A percentile compares a stretch with the other conserved stretches of the same genome.
These are phyloP conservation scores for Phytophthora colocasiae DNA, from an alignment of 352 stramenopile genomes.

Conservation along the genomic window DNA sequence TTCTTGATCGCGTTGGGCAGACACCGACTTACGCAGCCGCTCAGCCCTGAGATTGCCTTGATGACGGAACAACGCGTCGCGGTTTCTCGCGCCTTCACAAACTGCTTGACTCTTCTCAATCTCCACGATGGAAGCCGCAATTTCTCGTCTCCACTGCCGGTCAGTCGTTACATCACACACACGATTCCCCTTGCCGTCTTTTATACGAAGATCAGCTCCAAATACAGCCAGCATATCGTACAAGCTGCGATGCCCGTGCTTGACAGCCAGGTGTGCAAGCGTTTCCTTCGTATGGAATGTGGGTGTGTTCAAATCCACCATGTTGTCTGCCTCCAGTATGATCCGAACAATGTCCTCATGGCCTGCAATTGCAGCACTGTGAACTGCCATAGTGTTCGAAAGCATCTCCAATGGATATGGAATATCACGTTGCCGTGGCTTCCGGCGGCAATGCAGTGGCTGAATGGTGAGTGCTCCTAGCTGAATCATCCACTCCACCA, in stretches of 20 bases:
- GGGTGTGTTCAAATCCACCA: constrained; percentile 34
- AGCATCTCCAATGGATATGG: not conserved
- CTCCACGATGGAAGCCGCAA: constrained; percentile 16
- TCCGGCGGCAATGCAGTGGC: constrained; percentile 15
- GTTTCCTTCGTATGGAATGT: constrained; percentile 43
- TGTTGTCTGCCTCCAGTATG: constrained; percentile 35
- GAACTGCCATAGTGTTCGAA: constrained; percentile 29
- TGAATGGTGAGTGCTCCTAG: constrained; percentile 32
- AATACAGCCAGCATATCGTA: constrained; percentile 19
- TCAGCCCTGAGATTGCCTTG: constrained; percentile 17
- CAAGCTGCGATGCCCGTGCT: constrained; percentile 18
- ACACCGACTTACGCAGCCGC: constrained; percentile 7
- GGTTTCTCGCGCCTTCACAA: constrained; percentile 10
- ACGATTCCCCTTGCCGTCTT: constrained; percentile 5
- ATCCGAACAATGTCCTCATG: constrained; percentile 30
- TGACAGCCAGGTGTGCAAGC: constrained; percentile 35
- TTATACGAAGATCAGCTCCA: constrained; percentile 24
- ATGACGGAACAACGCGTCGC: constrained; percentile 11
- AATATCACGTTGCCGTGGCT: constrained; percentile 2
- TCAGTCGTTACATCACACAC: constrained; percentile 26
- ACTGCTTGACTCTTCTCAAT: constrained; percentile 13
- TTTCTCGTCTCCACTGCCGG: constrained; percentile 7
- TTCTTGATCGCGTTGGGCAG: constrained; percentile 19
- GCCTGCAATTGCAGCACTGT: constrained; percentile 28
- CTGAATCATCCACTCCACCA: constrained; percentile 50